Percentiles rank a stretch among this genome's conserved stretches.
Evolutionary conservation across 495 filamentous ascomycete genomes (phyloP).

Genomic region (Penicillium atrosanguineum): DNA sequence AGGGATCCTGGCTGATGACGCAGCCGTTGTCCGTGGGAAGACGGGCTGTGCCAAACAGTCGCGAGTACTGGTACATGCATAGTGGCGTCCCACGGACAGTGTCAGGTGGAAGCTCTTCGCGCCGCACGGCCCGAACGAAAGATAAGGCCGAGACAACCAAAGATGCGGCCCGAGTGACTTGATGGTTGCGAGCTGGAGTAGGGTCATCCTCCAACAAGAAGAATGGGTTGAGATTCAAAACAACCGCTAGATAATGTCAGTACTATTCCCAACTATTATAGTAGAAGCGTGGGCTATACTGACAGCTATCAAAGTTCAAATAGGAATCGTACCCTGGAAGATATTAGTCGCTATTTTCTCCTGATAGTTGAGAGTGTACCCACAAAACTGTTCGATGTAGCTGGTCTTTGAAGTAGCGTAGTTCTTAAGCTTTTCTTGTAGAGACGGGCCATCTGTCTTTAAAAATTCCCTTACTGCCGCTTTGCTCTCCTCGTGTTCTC

Average conservation of each 20-base stretch:
- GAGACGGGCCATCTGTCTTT: conserved; percentile 73
- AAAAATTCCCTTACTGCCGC: conserved; percentile 83
- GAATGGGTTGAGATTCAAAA: conserved; percentile 96
- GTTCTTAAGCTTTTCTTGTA: conserved; percentile 87
- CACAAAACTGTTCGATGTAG: conserved; percentile 99
- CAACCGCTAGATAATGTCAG: conserved; percentile 57
- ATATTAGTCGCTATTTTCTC: neutral
- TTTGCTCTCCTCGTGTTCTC: conserved; percentile 82
- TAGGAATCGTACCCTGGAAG: conserved; percentile 94
- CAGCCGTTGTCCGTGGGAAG: conserved; percentile 95
- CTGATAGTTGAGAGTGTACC: conserved; percentile 28
- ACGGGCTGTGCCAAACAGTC: conserved; percentile 91
- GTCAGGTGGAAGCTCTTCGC: conserved; percentile 91
- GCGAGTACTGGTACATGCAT: conserved; percentile 97
- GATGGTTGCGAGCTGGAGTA: conserved; percentile 91
- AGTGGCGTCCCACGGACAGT: conserved; percentile 76
- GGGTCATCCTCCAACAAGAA: conserved; percentile 98
- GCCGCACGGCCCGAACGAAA: conserved; percentile 90
- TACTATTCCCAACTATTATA: conserved; percentile 3
- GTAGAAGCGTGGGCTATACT: conserved; percentile 13
- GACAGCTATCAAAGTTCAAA: conserved; percentile 91
- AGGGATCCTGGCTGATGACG: conserved; percentile 89
- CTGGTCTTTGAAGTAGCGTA: conserved; percentile 93
- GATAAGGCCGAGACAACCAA: conserved; percentile 84
- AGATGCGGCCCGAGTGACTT: conserved; percentile 92